Evolutionary conservation across 805 yeast species (phyloP).

Genomic region (Metschnikowia proteae): DNA sequence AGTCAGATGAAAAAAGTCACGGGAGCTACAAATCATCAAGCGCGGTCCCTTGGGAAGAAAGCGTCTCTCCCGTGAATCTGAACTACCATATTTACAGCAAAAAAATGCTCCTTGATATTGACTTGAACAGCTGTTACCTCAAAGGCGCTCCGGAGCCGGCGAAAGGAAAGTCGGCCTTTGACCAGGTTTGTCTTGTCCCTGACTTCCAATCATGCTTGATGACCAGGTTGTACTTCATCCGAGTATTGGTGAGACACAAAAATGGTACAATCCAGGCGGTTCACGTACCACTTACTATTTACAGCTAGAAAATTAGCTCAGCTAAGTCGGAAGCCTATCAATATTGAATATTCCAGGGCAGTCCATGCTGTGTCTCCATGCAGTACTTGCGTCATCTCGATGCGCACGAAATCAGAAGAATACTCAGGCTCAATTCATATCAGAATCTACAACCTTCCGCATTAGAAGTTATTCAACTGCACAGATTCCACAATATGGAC

Average conservation of each 20-base stretch:
- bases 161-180: conserved; percentile 20
- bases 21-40: conserved; percentile 24
- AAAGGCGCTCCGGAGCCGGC: conserved; percentile 22
- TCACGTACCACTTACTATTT: conserved; percentile 30
- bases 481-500: neutral
- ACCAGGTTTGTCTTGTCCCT: conserved; percentile 36
- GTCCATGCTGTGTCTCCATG: neutral
- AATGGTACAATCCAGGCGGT: conserved; percentile 30
- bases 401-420: neutral
- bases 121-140: conserved; percentile 27
- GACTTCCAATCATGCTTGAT: conserved; percentile 36
- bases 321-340: too few species aligned
- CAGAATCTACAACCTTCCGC: neutral
- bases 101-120: conserved; percentile 27
- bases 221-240: conserved; percentile 35
- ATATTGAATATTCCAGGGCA: neutral
- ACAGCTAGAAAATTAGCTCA: neutral
- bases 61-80: conserved; percentile 8
- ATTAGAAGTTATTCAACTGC: neutral
- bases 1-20: conserved; percentile 12
- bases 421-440: neutral
- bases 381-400: conserved; percentile 2
- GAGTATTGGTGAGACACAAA: conserved; percentile 26
- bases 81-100: conserved; percentile 25
- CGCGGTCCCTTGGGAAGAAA: conserved; percentile 29